Conservation (phyloP, 116 monocot species). For the Zostera marina region DNA sequence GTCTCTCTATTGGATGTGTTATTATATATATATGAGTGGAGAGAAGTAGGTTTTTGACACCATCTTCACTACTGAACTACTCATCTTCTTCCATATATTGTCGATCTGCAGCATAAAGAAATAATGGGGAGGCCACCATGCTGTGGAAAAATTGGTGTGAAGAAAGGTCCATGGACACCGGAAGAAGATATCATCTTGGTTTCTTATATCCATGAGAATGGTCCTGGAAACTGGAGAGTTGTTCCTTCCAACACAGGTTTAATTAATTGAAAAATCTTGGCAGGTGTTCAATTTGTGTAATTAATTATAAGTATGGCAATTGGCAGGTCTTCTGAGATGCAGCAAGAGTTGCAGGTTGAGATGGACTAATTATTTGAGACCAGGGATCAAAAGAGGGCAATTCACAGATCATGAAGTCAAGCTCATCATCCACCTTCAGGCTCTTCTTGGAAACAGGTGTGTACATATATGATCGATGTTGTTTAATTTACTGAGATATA, state of each 20-base stretch:
- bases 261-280: background rate
- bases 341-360: slow-evolving; percentile 86
- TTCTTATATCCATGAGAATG: slow-evolving; percentile 59
- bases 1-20: too few species aligned
- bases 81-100: too few species aligned
- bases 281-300: too few species aligned
- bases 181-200: slow-evolving; percentile 76
- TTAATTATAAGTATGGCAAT: too few species aligned
- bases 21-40: too few species aligned
- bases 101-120: background rate
- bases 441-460: slow-evolving; percentile 69
- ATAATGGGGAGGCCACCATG: slow-evolving; percentile 57
- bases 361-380: slow-evolving; percentile 84
- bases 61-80: too few species aligned
- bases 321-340: slow-evolving; percentile 63
- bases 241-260: slow-evolving; percentile 61
- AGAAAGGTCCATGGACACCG: slow-evolving; percentile 77
- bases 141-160: slow-evolving; percentile 44
- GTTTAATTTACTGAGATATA: too few species aligned
- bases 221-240: slow-evolving; percentile 67
- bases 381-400: slow-evolving; percentile 69
- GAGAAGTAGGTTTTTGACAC: too few species aligned
- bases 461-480: too few species aligned
- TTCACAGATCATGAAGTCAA: slow-evolving; percentile 81
- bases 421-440: slow-evolving; percentile 83